Percentiles rank a stretch among this genome's conserved stretches.
Conservation (phyloP, 1,284 basidiomycete species). For the Tetrapyrgos nigripes region DNA sequence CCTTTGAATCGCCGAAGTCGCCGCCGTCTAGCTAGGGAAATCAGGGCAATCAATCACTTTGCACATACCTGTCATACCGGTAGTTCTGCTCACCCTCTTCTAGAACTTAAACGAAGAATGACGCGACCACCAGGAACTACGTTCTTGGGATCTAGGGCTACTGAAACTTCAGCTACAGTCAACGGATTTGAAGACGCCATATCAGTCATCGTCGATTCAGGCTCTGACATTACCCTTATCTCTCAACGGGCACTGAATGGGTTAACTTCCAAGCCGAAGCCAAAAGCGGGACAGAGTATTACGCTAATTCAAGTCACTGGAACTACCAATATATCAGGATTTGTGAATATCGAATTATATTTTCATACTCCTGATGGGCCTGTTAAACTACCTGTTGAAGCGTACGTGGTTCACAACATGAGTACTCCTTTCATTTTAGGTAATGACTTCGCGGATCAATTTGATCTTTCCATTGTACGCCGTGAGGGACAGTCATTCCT, state of each 20-base stretch:
- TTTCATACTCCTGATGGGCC: conserved; percentile 30
- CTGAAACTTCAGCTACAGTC: conserved; percentile 15
- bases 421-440: conserved; percentile 32
- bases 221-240: conserved; percentile 31
- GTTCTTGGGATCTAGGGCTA: conserved; percentile 24
- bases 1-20: conserved; percentile 3
- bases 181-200: conserved; percentile 4
- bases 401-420: conserved; percentile 31
- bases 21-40: neutral
- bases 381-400: conserved; percentile 33
- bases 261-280: conserved; percentile 15
- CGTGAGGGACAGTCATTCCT: conserved; percentile 23
- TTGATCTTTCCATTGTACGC: conserved; percentile 30
- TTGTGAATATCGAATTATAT: conserved; percentile 26
- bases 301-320: conserved; percentile 33
- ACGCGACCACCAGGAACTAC: conserved; percentile 27
- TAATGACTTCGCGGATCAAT: conserved; percentile 38
- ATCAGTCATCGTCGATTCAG: conserved; percentile 17
- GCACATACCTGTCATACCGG: neutral
- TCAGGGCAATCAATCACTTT: neutral
- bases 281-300: conserved; percentile 25
- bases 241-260: conserved; percentile 17
- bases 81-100: too few species aligned
- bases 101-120: conserved; percentile 15
- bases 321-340: conserved; percentile 29